Conservation (phyloP, 75 land plant species). For the Chamaecyparis obtusa region DNA sequence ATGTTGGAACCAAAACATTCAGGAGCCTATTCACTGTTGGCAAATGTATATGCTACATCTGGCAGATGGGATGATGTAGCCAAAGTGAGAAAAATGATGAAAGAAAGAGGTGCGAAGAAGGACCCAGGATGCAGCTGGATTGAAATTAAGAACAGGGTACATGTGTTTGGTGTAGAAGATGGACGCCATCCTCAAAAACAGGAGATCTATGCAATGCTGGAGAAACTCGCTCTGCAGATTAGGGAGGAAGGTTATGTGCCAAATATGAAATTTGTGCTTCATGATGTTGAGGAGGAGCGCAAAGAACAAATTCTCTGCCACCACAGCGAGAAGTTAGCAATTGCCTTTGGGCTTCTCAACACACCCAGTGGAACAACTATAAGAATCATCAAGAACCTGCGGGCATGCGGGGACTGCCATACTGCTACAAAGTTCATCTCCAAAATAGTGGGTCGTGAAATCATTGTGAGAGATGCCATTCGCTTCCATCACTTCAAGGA, state of each 20-base stretch:
- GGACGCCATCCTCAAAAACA: conserved; percentile 15
- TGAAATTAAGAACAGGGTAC: conserved; percentile 17
- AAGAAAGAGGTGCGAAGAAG: background rate
- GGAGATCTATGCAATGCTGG: conserved; percentile 19
- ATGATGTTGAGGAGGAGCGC: background rate
- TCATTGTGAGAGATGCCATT: conserved; percentile 25
- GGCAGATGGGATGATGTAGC: conserved; percentile 14
- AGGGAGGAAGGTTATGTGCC: conserved; percentile 19
- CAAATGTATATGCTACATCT: conserved; percentile 14
- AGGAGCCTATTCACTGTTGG: conserved; percentile 8
- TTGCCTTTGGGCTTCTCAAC: conserved; percentile 31
- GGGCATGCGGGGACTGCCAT: conserved; percentile 27
- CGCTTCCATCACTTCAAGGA: conserved; percentile 30
- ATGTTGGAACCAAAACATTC: conserved; percentile 15
- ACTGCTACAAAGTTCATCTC: conserved; percentile 25
- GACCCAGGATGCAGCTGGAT: conserved; percentile 16
- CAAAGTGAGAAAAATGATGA: conserved; percentile 11
- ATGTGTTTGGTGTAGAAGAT: conserved; percentile 14
- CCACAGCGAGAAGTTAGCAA: conserved; percentile 30
- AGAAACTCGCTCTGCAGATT: conserved; percentile 11
- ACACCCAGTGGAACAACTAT: conserved; percentile 26
- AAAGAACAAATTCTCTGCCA: background rate
- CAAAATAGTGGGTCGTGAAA: conserved; percentile 15
- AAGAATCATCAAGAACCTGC: conserved; percentile 21
- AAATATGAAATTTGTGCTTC: background rate